Base-by-base conservation (phyloP, 768 basidiomycete genomes). In the Mycena indigotica region DNA sequence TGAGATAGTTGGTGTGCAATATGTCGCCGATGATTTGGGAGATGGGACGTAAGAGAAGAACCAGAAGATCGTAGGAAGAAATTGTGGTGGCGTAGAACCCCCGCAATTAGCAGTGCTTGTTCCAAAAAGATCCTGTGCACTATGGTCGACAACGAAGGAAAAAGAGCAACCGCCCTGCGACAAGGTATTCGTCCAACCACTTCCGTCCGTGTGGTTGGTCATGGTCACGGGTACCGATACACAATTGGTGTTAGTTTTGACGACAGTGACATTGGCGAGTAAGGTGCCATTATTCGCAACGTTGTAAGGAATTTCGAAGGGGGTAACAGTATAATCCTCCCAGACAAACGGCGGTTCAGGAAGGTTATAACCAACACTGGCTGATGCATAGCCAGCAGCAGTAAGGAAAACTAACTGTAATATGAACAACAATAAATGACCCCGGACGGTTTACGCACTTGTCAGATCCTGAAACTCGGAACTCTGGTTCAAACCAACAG, bases 21-120 rank as follows among this genome's bases (percentile, higher is more conserved):
- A 71, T 5, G 80, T 78, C 5, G 80, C 78, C 24, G 80, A 76
- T 3, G 79, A 73, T 50, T 58, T 62, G 1, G 77, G 65, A 25
- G 62, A 46, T 16, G 80, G 77, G 23, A 69, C 69, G 66, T 74
- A 78, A 44, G 72, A 73, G 68, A 84, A 84, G 66, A 83, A 81
- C 84, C 83, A 86, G 65, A 84, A 83, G 21, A 82, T 72, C 17
- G 82, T 73, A 0, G 84, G 83, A 16, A 69, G 74, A 38, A 82
- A 82, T 40, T 78, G 69, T 12, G 68, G 62, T 3, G 72, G 70
- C 8, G 66, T 56, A 19, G 54, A 5, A 25, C 63, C 40, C 19
- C 39, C 65, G 44, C 77, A 78, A 23, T 49, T 58, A 2, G 70
- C 65, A 10, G 65, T 55, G 59, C 73, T 70, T 24, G 71, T 62